Evolutionary conservation across 257 asterid genomes (phyloP).

Genomic region (Leonotis leonurus): DNA sequence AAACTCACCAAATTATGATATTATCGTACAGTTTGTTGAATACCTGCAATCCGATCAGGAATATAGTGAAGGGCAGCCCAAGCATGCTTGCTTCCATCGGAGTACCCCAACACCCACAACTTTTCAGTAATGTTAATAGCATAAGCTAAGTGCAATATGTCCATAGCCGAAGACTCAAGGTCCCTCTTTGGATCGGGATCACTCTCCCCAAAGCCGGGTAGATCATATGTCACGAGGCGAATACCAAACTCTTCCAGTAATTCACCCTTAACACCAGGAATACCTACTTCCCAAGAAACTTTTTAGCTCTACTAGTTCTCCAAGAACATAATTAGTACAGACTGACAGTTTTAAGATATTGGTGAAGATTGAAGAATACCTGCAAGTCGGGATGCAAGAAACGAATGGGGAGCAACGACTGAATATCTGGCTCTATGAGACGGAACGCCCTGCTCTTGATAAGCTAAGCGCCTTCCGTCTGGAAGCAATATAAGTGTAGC

Average conservation of each 20-base stretch:
- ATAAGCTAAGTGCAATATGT: slow-evolving; percentile 74
- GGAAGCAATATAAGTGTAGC: slow-evolving; percentile 81
- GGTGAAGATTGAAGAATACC: slow-evolving; percentile 32
- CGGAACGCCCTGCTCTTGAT: slow-evolving; percentile 77
- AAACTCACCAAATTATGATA: not conserved
- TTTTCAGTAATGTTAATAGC: slow-evolving; percentile 69
- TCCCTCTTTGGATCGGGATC: slow-evolving; percentile 81
- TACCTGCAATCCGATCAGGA: slow-evolving; percentile 91
- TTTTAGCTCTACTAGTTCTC: not conserved
- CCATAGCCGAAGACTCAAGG: slow-evolving; percentile 92
- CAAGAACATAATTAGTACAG: not conserved
- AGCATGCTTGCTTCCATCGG: slow-evolving; percentile 77
- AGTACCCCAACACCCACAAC: slow-evolving; percentile 80
- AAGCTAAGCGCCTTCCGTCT: slow-evolving; percentile 81
- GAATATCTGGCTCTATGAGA: slow-evolving; percentile 75
- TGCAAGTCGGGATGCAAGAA: slow-evolving; percentile 91
- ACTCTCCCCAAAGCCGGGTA: slow-evolving; percentile 97
- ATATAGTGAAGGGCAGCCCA: slow-evolving; percentile 94
- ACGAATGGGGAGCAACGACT: slow-evolving; percentile 63
- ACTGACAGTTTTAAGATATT: not conserved
- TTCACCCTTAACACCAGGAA: slow-evolving; percentile 68
- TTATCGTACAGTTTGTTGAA: not conserved
- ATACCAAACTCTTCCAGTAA: slow-evolving; percentile 74
- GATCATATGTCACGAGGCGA: slow-evolving; percentile 75
- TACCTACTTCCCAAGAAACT: slow-evolving; percentile 36